Evolutionary conservation across 352 stramenopile genomes (phyloP).

Genomic region (Paralagenidium karlingii): DNA sequence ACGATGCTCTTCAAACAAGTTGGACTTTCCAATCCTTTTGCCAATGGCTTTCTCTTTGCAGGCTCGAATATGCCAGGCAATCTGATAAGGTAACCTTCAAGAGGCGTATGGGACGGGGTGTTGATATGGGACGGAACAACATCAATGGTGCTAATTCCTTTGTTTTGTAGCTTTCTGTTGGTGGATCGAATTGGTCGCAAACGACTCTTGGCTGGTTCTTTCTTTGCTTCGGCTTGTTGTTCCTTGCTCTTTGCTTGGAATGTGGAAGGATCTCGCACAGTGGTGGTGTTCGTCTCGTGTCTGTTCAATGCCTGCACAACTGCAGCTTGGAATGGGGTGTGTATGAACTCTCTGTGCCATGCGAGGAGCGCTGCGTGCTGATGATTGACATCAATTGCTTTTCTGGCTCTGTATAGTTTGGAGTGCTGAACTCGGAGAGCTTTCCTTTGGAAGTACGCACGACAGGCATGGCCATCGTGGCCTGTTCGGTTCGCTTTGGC

Average conservation of each 20-base stretch:
- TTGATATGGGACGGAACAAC: conserved; percentile 2
- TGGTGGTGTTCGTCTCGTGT: conserved; percentile 81
- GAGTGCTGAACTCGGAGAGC: conserved; percentile 76
- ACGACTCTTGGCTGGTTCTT: conserved; percentile 41
- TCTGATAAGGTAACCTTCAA: conserved; percentile 65
- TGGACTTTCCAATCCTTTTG: conserved; percentile 80
- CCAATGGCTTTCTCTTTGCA: conserved; percentile 90
- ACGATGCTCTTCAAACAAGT: conserved; percentile 86
- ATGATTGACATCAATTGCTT: no score
- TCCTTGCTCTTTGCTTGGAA: conserved; percentile 76
- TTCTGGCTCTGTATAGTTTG: conserved; percentile 38
- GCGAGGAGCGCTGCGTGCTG: no score
- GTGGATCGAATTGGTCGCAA: conserved; percentile 63
- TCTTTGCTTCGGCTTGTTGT: conserved; percentile 50
- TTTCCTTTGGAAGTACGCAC: conserved; percentile 84
- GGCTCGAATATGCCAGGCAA: conserved; percentile 86
- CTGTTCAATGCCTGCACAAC: conserved; percentile 87
- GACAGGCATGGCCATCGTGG: conserved; percentile 84
- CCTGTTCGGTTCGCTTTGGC: conserved; percentile 75
- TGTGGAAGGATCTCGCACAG: conserved; percentile 34
- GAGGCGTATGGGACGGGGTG: no score
- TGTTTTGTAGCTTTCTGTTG: conserved; percentile 32
- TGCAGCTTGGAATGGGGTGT: conserved; percentile 82
- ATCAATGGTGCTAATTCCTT: background rate
- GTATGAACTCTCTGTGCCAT: no score